Evolutionary conservation across 1,284 basidiomycete genomes (phyloP), one percentile per base, ranked within the genome.

Genomic region (Thelephora terrestris): DNA sequence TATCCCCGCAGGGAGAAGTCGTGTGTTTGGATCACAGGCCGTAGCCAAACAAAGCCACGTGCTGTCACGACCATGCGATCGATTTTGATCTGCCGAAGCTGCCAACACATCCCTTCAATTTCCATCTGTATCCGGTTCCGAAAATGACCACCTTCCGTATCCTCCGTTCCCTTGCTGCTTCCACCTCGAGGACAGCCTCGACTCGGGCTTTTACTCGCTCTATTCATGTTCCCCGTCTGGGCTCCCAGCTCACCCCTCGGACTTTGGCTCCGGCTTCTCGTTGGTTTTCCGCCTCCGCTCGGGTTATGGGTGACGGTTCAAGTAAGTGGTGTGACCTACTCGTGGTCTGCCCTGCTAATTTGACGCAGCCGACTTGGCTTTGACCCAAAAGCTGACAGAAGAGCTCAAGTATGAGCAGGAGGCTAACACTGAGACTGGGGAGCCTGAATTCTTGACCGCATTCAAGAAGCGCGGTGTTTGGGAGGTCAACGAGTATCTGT

Each of bases 331-430:
- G 40, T 52, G 24, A 14, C 16, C 48, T 48, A 32, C 47, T 27
- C 4, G 20, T 45, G 18, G 20, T 17, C 20, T n/a, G 24, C 4
- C 5, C n/a, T 47, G 24, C 46, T 60, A 46, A 53, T 25, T 36
- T 39, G 20, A 5, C 47, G 9, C 45, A 90, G 85, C 78, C 53
- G 91, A 94, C 63, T 68, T 79, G 23, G 66, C 79, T 35, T 78
- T 98, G 42, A 71, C 80, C 7, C 75, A 82, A 61, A 90, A 88
- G 55, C 74, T 97, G 24, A 68, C 75, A 34, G 83, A 91, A 59
- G 94, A 97, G 70, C 74, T 95, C 58, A 73, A 81, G 53, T 96
- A 87, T 65, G 94, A 98, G 71, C 72, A 77, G 52, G 84, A 91
- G 59, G 70, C 74, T n/a, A 42, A 20, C 16, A 65, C 67, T 9